phyloP scores from a whole-genome alignment of 768 basidiomycete genomes.

The Albatrellus ellisii region DNA sequence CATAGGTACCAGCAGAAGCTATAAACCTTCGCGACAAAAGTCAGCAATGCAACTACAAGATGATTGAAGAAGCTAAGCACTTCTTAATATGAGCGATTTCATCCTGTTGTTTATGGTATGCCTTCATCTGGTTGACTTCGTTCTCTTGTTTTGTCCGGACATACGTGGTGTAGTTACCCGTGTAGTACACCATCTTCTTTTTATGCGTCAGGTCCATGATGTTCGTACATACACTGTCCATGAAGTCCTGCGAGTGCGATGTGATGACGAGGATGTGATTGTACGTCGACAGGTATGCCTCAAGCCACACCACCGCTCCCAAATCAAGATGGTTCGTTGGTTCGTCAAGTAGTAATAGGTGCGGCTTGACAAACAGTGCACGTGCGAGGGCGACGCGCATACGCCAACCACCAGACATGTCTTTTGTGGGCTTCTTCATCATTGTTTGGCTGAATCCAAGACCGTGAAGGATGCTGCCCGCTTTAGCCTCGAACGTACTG shows the following conservation, averaged over 20 bases:
- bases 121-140: conserved; percentile 99
- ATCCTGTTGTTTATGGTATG: conserved; percentile 96
- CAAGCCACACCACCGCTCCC: conserved; percentile 97
- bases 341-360: conserved; percentile 89
- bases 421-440: conserved; percentile 96
- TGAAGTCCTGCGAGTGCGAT: conserved; percentile 98
- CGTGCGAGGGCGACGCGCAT: conserved; percentile 97
- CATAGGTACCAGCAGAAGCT: conserved; percentile 98
- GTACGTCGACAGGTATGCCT: conserved; percentile 95
- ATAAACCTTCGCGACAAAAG: conserved; percentile 54
- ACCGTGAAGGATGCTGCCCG: conserved; percentile 93
- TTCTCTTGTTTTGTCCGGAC: conserved; percentile 95
- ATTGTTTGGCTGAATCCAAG: conserved; percentile 81
- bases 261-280: conserved; percentile 98
- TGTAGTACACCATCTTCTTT: conserved; percentile 91
- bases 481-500: conserved; percentile 89
- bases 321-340: conserved; percentile 90
- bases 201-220: conserved; percentile 91
- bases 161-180: conserved; percentile 95
- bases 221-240: conserved; percentile 96
- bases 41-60: conserved; percentile 8
- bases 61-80: conserved; percentile 28
- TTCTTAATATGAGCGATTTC: conserved; percentile 98
- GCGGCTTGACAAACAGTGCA: conserved; percentile 93
- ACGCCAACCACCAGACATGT: conserved; percentile 99